Base-by-base conservation (phyloP, 805 yeast species). In the Teunomyces gatunensis region DNA sequence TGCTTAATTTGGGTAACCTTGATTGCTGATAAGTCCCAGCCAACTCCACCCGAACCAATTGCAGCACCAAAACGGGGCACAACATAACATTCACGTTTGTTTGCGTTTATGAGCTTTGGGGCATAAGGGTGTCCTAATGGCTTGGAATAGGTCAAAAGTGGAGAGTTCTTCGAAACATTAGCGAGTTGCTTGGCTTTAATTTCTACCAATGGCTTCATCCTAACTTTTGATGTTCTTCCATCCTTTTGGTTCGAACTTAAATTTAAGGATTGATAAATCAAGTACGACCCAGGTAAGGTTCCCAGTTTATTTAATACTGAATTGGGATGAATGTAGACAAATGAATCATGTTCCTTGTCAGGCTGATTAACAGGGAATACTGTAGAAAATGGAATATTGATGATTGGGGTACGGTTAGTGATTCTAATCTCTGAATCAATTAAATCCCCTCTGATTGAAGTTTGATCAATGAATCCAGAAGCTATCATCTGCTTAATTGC, bases 121-220 rank as follows among this genome's bases (percentile, higher is more conserved):
- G 89, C 95, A 59, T 89, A 81, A 2, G 97, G 96, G 47, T 88
- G 87, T 0, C 96, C 96, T 45, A 92, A 68, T 0, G 98, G 98
- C 60, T 91, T 92, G 23, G 97, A 89, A 65, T 86, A 91, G 0
- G 92, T 81, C 36, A 92, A 59, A 41, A 92, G 69, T 0, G 87
- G 82, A 13, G 95, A 83, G 25, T 71, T 72, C 54, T 84, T 85
- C 13, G 89, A 91, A 15, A 94, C 75, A 53, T 87, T 88, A 6
- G 92, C 80, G 44, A 94, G 67, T 42, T 91, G 91, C 20, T 80
- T 77, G 3, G 90, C 90, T 4, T 79, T 69, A 33, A 91, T 78
- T 47, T 88, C 92, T 28, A 88, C 87, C 54, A 94, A 70, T 0
- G 91, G 83, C 53, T 79, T 81, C 80, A 94, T 78, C 56, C 96